Percentiles rank a stretch among this genome's conserved stretches.
phyloP scores from a whole-genome alignment of 2,329 filamentous ascomycete genomes.

The Cryphonectria parasitica region DNA sequence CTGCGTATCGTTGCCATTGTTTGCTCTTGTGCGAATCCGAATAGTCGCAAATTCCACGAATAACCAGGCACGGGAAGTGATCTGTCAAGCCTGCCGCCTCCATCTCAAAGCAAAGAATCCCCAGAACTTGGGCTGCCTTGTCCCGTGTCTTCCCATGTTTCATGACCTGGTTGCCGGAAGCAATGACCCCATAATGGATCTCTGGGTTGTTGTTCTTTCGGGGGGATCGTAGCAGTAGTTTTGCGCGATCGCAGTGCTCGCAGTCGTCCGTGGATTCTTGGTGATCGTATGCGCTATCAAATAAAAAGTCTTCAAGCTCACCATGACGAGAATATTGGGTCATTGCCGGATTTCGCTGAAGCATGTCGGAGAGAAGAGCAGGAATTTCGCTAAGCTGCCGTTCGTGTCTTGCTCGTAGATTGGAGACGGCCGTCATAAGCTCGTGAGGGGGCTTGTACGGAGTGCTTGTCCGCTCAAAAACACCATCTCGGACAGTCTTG shows the following conservation, averaged over 20 bases:
- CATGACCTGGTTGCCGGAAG: slow-evolving; percentile 13
- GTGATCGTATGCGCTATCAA: slow-evolving; percentile 2
- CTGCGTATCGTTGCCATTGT: slow-evolving; percentile 38
- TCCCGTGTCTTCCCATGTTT: slow-evolving; percentile 10
- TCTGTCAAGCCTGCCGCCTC: slow-evolving; percentile 38
- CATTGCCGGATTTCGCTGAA: slow-evolving; percentile 1
- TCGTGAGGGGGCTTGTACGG: slow-evolving; percentile 10
- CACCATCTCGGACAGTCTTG: not conserved
- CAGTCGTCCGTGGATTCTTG: not conserved
- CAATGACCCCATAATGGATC: slow-evolving; percentile 10
- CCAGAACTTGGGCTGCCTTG: not conserved
- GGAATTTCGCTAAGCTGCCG: not conserved
- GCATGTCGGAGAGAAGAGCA: slow-evolving; percentile 1
- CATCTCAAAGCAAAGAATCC: slow-evolving; percentile 33
- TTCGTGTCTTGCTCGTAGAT: slow-evolving; percentile 7
- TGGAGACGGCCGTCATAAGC: slow-evolving; percentile 4
- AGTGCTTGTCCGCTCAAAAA: slow-evolving; percentile 8
- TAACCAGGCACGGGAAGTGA: slow-evolving; percentile 38
- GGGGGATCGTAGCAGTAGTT: not conserved
- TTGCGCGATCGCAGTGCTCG: not conserved
- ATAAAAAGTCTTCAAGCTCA: slow-evolving; percentile 5
- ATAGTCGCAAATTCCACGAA: slow-evolving; percentile 44
- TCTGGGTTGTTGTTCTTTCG: slow-evolving; percentile 6
- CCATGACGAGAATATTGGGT: not conserved
- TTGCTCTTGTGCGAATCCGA: slow-evolving; percentile 41